Base-by-base conservation (phyloP, 257 asterid genomes). In the Linderniella brevidens region DNA sequence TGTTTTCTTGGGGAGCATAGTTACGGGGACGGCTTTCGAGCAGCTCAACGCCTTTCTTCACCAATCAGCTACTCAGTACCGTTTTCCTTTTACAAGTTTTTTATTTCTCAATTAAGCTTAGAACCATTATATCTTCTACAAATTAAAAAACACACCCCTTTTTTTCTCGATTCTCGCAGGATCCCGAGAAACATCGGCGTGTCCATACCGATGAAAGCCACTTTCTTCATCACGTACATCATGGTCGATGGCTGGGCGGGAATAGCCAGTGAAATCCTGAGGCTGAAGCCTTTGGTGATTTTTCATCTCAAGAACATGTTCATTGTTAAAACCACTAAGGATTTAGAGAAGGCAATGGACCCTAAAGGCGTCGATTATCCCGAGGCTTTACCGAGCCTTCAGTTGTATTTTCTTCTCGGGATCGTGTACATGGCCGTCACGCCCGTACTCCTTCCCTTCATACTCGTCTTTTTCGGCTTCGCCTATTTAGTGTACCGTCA, bases 221-320 rank as follows among this genome's bases (percentile, higher is more conserved):
- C 90, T 41, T 87, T 87, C 85, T 87, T 87, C 50, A 79, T 88
- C 46, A 84, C 95, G 0, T 88, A 78, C 54, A 78, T 76, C 59
- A 80, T 83, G 97, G 70, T 87, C 9, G 97, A 88, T 48, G 95
- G 97, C 32, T 88, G 95, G 97, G 97, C 97, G 29, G 90, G 92
- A 63, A 78, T 84, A 19, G 97, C 97, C 18, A 50, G 84, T 45
- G 95, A 88, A 62, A 84, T 88, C 58, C 86, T 88, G 47, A 68
- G 95, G 8, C 56, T 88, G 69, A 88, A 88, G 52, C 82, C 75
- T 9, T 58, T 88, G 42, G 78, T 64, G 19, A 62, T 80, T 55
- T 88, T 71, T 71, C 97, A 83, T 67, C 71, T 88, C 9, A 88
- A 88, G 67, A 74, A 69, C 61, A 66, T 78, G 77, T 74, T 88